Base-by-base conservation (phyloP, 2,329 filamentous ascomycete genomes). In the Epichloe baconii region DNA sequence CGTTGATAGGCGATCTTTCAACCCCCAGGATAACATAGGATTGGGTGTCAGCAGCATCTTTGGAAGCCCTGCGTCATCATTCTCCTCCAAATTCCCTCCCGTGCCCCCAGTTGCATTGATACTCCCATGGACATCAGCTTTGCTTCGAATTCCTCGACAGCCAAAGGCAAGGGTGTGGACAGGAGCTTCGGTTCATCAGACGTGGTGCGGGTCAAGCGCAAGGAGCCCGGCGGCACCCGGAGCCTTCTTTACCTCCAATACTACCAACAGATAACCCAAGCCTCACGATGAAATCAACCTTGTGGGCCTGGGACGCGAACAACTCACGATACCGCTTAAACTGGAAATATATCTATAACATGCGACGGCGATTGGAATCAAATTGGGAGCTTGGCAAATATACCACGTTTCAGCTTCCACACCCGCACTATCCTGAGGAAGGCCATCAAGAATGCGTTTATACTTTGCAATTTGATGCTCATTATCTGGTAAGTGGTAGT, bases 361-460 rank as follows among this genome's bases (percentile, higher is more conserved):
- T 95, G 72, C 83, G 93, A 54, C 79, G 83, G 51, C 78, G 82
- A 21, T 71, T 98, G 14, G 93, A 98, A 68, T 81, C 84, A 7
- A 97, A 98, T 64, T 98, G 93, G 93, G 82, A 88, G 53, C 77
- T 82, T 19, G 90, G 87, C 4, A 84, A 82, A 52, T 95, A 79
- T 64, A 80, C 76, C 3, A 94, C 90, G 56, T 97, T 97, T 61
- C 88, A 94, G 64, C 77, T 98, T 1, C 93, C 93, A 0, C 88
- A 95, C 61, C 89, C 89, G 0, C 76, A 80, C 38, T 76, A 89
- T 60, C 81, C 82, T 1, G 77, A 86, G 35, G 91, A 97, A 64
- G 88, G 87, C 1, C 93, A 98, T 63, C 77, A 76, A 19, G 91
- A 97, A 63, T 97, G 90, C 65, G 89, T 98, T 12, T 98, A 98